These are phyloP conservation scores for Aurifilum marmelostoma DNA, from an alignment of 2,329 filamentous ascomycete genomes.

Conservation along the genomic window DNA sequence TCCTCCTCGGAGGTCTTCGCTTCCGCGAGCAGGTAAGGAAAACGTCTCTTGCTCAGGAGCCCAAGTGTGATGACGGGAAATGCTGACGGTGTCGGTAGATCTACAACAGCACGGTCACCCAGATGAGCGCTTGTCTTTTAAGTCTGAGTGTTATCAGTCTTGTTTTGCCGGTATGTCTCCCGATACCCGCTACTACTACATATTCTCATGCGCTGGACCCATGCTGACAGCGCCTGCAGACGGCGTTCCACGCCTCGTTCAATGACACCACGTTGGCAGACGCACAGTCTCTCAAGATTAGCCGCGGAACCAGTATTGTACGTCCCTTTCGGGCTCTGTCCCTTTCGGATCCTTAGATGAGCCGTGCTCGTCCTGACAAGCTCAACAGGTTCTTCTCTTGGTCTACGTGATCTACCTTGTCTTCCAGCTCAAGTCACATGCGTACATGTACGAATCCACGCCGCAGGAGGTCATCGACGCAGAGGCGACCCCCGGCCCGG, in stretches of 20 bases:
- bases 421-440: constrained; percentile 90
- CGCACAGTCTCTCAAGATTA: constrained; percentile 76
- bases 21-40: constrained; percentile 61
- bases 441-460: constrained; percentile 90
- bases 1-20: constrained; percentile 69
- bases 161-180: constrained; percentile 57
- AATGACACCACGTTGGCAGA: constrained; percentile 65
- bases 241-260: constrained; percentile 91
- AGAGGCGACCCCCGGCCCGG: constrained; percentile 82
- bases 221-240: constrained; percentile 49
- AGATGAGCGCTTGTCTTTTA: constrained; percentile 73
- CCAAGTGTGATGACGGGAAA: too few relatives aligned
- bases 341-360: constrained; percentile 8
- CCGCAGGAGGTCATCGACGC: constrained; percentile 93
- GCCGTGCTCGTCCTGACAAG: constrained; percentile 29
- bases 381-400: constrained; percentile 67
- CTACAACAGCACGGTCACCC: constrained; percentile 73
- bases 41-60: constrained; percentile 33
- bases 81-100: constrained; percentile 43
- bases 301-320: constrained; percentile 85
- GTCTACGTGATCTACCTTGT: constrained; percentile 84
- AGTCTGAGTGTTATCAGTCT: constrained; percentile 59
- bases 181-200: background rate
- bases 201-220: too few relatives aligned
- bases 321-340: constrained; percentile 37